Evolutionary conservation across 2,329 filamentous ascomycete species (phyloP), one percentile per base, ranked within the genome.

Genomic region (Plectosphaerella sp.): DNA sequence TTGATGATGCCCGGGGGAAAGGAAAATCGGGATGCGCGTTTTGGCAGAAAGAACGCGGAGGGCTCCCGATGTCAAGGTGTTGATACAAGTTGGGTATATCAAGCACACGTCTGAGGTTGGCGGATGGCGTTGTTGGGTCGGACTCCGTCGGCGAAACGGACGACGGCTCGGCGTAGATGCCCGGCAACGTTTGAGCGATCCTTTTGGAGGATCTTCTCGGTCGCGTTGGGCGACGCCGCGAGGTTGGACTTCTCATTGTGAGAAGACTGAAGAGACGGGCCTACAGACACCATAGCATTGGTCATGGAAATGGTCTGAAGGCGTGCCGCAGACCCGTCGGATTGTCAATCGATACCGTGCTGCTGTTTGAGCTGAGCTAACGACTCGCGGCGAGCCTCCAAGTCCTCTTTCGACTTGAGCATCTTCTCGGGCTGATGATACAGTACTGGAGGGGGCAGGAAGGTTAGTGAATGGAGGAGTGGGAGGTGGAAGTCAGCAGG

Each of bases 341-440:
- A 82, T 83, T 84, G 84, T 93, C 91, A 99, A 86, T 97, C 93
- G 82, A 97, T 97, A 71, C 92, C 93, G 75, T 99, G 91, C 74
- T 97, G 90, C 70, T 88, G 85, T 80, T 99, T 99, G 77, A 97
- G 86, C 78, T 91, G 89, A 83, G 96, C 93, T 89, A 99, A 86
- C 80, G 93, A 94, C 73, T 96, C 90, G 76, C 94, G 89, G 76
- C 94, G 90, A 65, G 91, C 87, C 67, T 93, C 90, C 67, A 97
- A 82, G 75, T 97, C 91, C 75, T 94, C 89, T 86, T 90, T 93
- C 78, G 90, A 89, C 73, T 88, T 90, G 68, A 82, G 69, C 73
- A 83, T 83, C 78, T 84, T 84, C 65, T 84, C 81, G 68, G 81
- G 81, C 74, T 84, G 81, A 61, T 84, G 81, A 66, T 83, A 84